These are phyloP conservation scores for Hysterangium stoloniferum DNA, from an alignment of 768 basidiomycete species.

Conservation along the genomic window DNA sequence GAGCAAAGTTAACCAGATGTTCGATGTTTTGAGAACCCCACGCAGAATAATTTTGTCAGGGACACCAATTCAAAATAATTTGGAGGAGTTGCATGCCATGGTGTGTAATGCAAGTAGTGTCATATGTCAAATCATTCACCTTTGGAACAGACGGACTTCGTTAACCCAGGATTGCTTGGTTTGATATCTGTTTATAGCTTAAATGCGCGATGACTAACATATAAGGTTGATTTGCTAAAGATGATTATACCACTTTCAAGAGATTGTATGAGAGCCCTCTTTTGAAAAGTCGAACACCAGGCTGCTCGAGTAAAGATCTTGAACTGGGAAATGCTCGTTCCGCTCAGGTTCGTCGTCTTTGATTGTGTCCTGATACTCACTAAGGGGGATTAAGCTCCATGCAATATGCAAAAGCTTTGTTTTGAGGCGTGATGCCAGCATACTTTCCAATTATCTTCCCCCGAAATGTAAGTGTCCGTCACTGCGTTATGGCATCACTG, in stretches of 20 bases:
- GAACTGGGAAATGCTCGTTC: slow-evolving; percentile 73
- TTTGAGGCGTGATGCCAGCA: slow-evolving; percentile 75
- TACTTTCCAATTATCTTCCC: slow-evolving; percentile 78
- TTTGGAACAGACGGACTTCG: slow-evolving; percentile 68
- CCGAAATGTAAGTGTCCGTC: slow-evolving; percentile 65
- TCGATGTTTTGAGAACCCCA: slow-evolving; percentile 66
- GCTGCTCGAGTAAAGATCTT: slow-evolving; percentile 60
- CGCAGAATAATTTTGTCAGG: slow-evolving; percentile 87
- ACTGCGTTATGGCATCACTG: neutral
- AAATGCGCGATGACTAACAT: neutral
- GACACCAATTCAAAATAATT: slow-evolving; percentile 95
- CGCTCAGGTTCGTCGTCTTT: slow-evolving; percentile 48
- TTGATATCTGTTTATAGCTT: too few species aligned
- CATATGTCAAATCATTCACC: neutral
- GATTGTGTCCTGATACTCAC: neutral
- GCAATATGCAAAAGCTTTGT: slow-evolving; percentile 83
- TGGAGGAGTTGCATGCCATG: slow-evolving; percentile 95
- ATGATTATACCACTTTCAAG: slow-evolving; percentile 68
- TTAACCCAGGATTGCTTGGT: slow-evolving; percentile 90
- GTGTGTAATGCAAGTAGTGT: slow-evolving; percentile 35
- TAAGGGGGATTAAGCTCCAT: slow-evolving; percentile 41
- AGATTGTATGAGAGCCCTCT: slow-evolving; percentile 85
- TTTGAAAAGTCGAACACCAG: slow-evolving; percentile 74
- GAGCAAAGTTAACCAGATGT: slow-evolving; percentile 84
- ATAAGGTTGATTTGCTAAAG: slow-evolving; percentile 27